Evolutionary conservation across 768 basidiomycete species (phyloP), one percentile per base, ranked within the genome.

Genomic region (Mycena sanguinolenta): DNA sequence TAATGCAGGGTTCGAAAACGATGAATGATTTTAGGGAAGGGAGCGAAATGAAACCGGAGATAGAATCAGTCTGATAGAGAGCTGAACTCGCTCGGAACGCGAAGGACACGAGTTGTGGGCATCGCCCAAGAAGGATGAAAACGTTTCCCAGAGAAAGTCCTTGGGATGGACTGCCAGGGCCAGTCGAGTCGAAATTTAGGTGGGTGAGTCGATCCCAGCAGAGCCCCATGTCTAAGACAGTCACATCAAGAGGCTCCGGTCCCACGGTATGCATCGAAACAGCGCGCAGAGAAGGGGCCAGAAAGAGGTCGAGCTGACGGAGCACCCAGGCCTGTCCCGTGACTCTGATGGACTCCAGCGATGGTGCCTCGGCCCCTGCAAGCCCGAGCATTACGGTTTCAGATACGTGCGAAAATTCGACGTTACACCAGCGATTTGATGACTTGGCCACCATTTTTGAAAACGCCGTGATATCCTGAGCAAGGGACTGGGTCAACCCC

Each of bases 91-190:
- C 53, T 30, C 53, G 53, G 53, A 54, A 54, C 12, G 53, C 53
- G n/a, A 64, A 64, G 6, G 63, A 64, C 16, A 57, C 19, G 14
- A 64, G 53, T 39, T 34, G 63, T 4, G 25, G 63, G 27, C 53
- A 64, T 42, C 36, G 36, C 32, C 39, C n/a, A 14, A 64, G 39
- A 23, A 64, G 39, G 1, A 42, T 8, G 8, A 64, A 30, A 19
- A 39, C 54, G 21, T n/a, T 64, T 14, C 25, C 3, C n/a, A 64
- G 39, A 4, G 39, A 44, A 44, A 64, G 32, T 4, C 34, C 49
- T 7, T 53, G 32, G 16, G 53, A 54, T 3, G 53, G 53, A 32
- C 49, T 32, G 2, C 46, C 9, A 16, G 16, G 30, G 7, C 34
- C 36, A 8, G 49, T 36, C 16, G 44, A 52, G 16, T 54, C 53